Evolutionary conservation across 2,329 filamentous ascomycete species (phyloP).

Genomic region (Colletotrichum sp.): DNA sequence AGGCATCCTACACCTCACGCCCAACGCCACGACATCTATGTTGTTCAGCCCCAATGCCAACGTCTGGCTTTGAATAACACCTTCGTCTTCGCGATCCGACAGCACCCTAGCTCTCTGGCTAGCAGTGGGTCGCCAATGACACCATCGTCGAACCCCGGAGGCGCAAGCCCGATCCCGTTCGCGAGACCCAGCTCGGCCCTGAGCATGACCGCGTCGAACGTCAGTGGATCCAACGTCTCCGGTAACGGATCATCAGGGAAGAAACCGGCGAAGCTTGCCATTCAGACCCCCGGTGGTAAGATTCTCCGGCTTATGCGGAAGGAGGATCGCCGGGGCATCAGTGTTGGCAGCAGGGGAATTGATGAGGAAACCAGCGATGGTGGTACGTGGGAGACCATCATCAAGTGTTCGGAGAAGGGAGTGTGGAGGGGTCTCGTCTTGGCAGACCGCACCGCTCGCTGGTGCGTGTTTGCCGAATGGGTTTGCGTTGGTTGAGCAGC

Average conservation of each 20-base stretch:
- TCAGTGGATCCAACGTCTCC: slow-evolving; percentile 60
- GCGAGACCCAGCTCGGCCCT: slow-evolving; percentile 65
- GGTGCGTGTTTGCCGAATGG: slow-evolving; percentile 96
- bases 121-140: slow-evolving; percentile 42
- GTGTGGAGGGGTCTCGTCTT: slow-evolving; percentile 83
- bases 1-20: slow-evolving; percentile 96
- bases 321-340: slow-evolving; percentile 67
- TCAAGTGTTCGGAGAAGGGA: slow-evolving; percentile 85
- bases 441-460: slow-evolving; percentile 81
- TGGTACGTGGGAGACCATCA: slow-evolving; percentile 86
- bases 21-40: slow-evolving; percentile 96
- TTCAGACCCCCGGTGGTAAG: slow-evolving; percentile 93
- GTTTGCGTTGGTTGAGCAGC: slow-evolving; percentile 50
- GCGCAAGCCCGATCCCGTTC: slow-evolving; percentile 65
- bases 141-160: slow-evolving; percentile 52
- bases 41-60: slow-evolving; percentile 93
- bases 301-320: slow-evolving; percentile 88
- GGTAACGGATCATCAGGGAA: slow-evolving; percentile 62
- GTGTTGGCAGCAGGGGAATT: slow-evolving; percentile 47
- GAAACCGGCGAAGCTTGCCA: slow-evolving; percentile 94
- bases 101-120: slow-evolving; percentile 73
- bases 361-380: slow-evolving; percentile 70
- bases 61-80: slow-evolving; percentile 93
- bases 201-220: slow-evolving; percentile 67
- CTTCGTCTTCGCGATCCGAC: slow-evolving; percentile 94